Evolutionary conservation across 108 stramenopile species (phyloP).

Genomic region (Nitzschia palea): DNA sequence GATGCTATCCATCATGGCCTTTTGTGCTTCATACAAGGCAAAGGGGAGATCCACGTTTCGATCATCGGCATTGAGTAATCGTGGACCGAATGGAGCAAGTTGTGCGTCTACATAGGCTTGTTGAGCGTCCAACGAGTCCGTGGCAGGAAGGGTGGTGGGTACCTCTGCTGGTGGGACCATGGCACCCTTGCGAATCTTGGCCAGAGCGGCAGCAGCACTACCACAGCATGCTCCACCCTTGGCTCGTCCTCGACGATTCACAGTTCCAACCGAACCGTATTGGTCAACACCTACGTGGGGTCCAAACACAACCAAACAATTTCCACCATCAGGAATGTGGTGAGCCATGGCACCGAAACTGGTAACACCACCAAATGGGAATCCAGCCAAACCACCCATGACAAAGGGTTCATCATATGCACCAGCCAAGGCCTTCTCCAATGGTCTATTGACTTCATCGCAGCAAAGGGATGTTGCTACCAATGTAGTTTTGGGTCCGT

Average conservation of each 20-base stretch:
- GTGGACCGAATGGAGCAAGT: slow-evolving; percentile 50
- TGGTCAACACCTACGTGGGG: slow-evolving; percentile 67
- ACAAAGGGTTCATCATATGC: slow-evolving; percentile 51
- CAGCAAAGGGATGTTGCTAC: slow-evolving; percentile 59
- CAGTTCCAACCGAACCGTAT: slow-evolving; percentile 54
- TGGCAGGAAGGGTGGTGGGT: slow-evolving; percentile 13
- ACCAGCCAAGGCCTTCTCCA: slow-evolving; percentile 48
- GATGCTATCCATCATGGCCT: slow-evolving; percentile 47
- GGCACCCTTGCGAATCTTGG: slow-evolving; percentile 37
- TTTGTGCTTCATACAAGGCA: slow-evolving; percentile 51
- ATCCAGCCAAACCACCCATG: slow-evolving; percentile 73
- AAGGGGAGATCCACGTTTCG: slow-evolving; percentile 49
- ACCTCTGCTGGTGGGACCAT: slow-evolving; percentile 25
- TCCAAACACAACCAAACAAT: slow-evolving; percentile 54
- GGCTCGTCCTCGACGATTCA: slow-evolving; percentile 53
- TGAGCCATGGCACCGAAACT: slow-evolving; percentile 70
- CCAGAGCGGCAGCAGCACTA: slow-evolving; percentile 49
- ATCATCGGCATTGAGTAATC: slow-evolving; percentile 42
- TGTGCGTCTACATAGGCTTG: slow-evolving; percentile 46
- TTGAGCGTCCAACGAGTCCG: slow-evolving; percentile 53
- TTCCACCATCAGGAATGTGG: slow-evolving; percentile 69
- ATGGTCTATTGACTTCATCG: slow-evolving; percentile 61
- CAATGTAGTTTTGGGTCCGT: slow-evolving; percentile 27
- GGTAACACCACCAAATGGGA: slow-evolving; percentile 66
- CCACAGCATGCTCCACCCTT: slow-evolving; percentile 62